These are phyloP conservation scores for Ceratocystis variospora DNA, from an alignment of 2,329 filamentous ascomycete genomes.

Conservation along the genomic window DNA sequence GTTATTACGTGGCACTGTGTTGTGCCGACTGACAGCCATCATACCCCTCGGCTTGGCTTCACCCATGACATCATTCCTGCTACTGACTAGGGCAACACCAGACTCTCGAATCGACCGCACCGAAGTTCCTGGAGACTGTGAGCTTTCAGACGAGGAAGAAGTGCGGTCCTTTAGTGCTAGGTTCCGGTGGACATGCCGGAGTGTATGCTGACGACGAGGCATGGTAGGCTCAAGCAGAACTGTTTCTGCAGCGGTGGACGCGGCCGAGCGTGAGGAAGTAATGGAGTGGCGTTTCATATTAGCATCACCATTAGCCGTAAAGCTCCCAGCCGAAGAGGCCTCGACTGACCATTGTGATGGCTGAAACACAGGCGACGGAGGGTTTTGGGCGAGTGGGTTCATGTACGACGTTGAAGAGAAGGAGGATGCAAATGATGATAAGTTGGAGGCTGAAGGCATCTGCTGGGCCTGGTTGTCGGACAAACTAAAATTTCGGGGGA, in stretches of 20 bases:
- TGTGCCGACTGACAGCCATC: background rate
- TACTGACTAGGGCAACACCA: slow-evolving; percentile 24
- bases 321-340: slow-evolving; percentile 7
- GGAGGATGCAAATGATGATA: background rate
- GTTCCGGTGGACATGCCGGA: slow-evolving; percentile 46
- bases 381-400: slow-evolving; percentile 14
- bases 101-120: slow-evolving; percentile 32
- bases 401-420: slow-evolving; percentile 8
- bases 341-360: slow-evolving; percentile 3
- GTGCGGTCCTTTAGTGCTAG: slow-evolving; percentile 37
- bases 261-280: slow-evolving; percentile 9
- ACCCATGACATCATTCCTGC: slow-evolving; percentile 11
- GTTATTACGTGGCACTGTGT: background rate
- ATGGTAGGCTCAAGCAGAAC: slow-evolving; percentile 23
- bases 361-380: slow-evolving; percentile 12
- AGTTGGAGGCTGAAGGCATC: slow-evolving; percentile 5
- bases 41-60: background rate
- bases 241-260: background rate
- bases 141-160: slow-evolving; percentile 28
- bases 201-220: slow-evolving; percentile 36
- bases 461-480: slow-evolving; percentile 5
- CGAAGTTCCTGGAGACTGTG: slow-evolving; percentile 31
- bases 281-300: slow-evolving; percentile 15
- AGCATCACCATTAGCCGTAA: background rate
- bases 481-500: too few relatives aligned